Evolutionary conservation across 2,329 filamentous ascomycete genomes (phyloP), one percentile per base, ranked within the genome.

Genomic region (Fusarium concolor): DNA sequence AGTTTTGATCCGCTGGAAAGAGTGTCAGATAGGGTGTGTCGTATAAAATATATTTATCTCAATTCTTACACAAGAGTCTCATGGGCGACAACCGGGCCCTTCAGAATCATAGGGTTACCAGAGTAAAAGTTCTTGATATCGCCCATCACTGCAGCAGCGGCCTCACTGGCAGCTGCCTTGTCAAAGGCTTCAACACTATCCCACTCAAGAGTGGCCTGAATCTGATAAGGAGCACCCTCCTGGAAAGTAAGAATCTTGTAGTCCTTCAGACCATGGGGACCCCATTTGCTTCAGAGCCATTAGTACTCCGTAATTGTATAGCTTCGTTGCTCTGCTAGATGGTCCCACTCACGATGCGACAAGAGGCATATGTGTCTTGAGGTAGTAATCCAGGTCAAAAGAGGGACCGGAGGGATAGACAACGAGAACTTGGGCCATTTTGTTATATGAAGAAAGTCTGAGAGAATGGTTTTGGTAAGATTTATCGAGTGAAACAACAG

Each of bases 341-440:
- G 22, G 22, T 20, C 4, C 28, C 18, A 70, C 71, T 53, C 53
- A 75, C 73, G 59, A 41, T 26, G 52, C 31, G 10, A 69, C 70
- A 12, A 75, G 67, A 50, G 73, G 70, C 73, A 75, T 75, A 39
- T 75, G 73, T 29, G 52, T 72, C 43, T 69, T 62, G 10, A 74
- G 28, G 45, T 75, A 75, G 42, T 75, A 75, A 18, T 73, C 62
- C 37, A 68, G 54, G 64, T 75, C 69, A 41, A 75, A 75, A 17
- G 68, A 50, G 15, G 62, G 62, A 49, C 73, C 73, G 28, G 73
- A 73, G 1, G 73, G 73, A 14, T 75, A 75, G 43, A 74, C 43
- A 14, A 75, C 72, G 12, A 71, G 61, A 5, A 73, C 60, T 42
- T 71, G 61, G 41, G 73, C 68, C 73, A 75, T 74, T 51, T 41